phyloP scores from a whole-genome alignment of 805 yeast species.

The Starmerella gropengiesseri region DNA sequence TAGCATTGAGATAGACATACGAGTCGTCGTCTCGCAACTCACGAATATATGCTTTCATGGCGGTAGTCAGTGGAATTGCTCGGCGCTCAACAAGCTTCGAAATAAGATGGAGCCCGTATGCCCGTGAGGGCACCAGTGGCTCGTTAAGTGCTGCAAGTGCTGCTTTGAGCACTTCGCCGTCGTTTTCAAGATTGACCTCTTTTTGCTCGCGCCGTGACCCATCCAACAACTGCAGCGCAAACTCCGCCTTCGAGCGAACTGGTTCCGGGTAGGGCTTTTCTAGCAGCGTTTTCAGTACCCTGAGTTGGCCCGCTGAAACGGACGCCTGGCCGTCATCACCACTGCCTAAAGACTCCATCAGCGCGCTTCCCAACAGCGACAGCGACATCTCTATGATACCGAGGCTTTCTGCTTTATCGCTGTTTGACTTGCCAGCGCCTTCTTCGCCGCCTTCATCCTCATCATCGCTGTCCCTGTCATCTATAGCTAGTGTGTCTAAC shows the following conservation, averaged over 20 bases:
- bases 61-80: slow-evolving; percentile 42
- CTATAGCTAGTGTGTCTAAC: slow-evolving; percentile 24
- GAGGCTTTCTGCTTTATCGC: slow-evolving; percentile 24
- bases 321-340: slow-evolving; percentile 15
- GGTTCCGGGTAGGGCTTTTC: not conserved
- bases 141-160: slow-evolving; percentile 65
- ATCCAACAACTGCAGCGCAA: slow-evolving; percentile 20
- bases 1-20: slow-evolving; percentile 70
- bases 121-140: slow-evolving; percentile 72
- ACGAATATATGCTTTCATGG: slow-evolving; percentile 47
- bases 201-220: slow-evolving; percentile 3
- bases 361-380: slow-evolving; percentile 27
- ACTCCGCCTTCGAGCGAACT: slow-evolving; percentile 20
- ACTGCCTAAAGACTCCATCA: slow-evolving; percentile 24
- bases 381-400: slow-evolving; percentile 27
- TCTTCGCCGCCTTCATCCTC: slow-evolving; percentile 21
- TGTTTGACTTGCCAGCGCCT: slow-evolving; percentile 20
- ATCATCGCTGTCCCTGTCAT: slow-evolving; percentile 11
- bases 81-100: slow-evolving; percentile 41
- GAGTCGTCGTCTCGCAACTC: slow-evolving; percentile 75
- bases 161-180: slow-evolving; percentile 33
- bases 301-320: slow-evolving; percentile 8
- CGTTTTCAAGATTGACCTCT: slow-evolving; percentile 15
- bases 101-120: slow-evolving; percentile 66
- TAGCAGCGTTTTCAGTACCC: not conserved